These are phyloP conservation scores for Sugiyamaella novakii DNA, from an alignment of 1,139 yeast species.

Conservation along the genomic window DNA sequence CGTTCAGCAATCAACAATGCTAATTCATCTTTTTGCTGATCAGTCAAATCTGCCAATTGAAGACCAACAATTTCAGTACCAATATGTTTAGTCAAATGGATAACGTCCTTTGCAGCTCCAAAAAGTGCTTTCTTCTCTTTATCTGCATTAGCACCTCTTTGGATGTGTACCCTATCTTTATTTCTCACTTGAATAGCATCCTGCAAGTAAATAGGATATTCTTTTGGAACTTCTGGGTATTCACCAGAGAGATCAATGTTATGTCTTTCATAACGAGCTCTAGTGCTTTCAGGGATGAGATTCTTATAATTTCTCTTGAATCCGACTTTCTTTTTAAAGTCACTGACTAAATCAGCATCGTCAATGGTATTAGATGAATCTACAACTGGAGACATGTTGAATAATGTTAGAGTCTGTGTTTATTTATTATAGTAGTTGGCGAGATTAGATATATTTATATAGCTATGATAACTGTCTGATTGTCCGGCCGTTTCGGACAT, in stretches of 20 bases:
- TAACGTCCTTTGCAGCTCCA: constrained; percentile 46
- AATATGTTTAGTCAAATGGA: constrained; percentile 58
- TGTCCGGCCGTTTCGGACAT: too few species aligned
- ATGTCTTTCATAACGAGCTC: constrained; percentile 42
- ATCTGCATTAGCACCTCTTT: constrained; percentile 56
- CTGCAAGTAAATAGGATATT: constrained; percentile 54
- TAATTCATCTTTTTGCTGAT: constrained; percentile 61
- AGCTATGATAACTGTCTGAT: too few species aligned
- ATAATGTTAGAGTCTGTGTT: too few species aligned
- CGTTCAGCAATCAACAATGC: constrained; percentile 65
- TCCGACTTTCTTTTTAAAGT: constrained; percentile 12
- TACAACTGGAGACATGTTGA: constrained; percentile 15
- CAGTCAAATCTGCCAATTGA: constrained; percentile 56
- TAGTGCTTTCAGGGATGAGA: constrained; percentile 45
- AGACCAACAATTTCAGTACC: constrained; percentile 64
- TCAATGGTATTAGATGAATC: constrained; percentile 2
- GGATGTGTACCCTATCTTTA: constrained; percentile 46
- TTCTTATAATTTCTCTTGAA: constrained; percentile 26
- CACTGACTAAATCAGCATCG: background rate
- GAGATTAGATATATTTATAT: constrained; percentile 1
- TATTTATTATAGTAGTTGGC: too few species aligned
- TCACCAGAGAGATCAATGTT: constrained; percentile 50
- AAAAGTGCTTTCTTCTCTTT: constrained; percentile 54
- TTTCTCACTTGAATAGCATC: constrained; percentile 53
- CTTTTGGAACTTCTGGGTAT: constrained; percentile 48